A percentile compares a stretch with the other conserved stretches of the same genome.
These are phyloP conservation scores for Lasiodiplodia sp. DNA, from an alignment of 2,329 filamentous ascomycete species.

Conservation along the genomic window DNA sequence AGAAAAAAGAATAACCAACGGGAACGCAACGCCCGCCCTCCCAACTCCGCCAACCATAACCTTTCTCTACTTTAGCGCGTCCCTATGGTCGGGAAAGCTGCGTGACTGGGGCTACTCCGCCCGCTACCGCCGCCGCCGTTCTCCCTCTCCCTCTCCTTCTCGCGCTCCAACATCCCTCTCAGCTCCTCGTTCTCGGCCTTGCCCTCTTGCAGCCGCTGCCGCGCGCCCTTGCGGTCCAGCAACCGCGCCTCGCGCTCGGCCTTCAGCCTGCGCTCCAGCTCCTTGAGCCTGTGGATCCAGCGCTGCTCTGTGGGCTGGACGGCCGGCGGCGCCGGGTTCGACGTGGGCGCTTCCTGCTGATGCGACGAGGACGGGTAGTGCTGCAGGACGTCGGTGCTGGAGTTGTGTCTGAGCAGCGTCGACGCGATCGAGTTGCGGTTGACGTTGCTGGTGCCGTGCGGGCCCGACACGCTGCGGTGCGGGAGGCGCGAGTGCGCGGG, in stretches of 20 bases:
- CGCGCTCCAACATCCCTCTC: slow-evolving; percentile 68
- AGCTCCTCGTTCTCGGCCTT: slow-evolving; percentile 76
- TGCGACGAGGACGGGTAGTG: slow-evolving; percentile 54
- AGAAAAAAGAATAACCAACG: background rate
- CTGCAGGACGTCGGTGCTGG: slow-evolving; percentile 13
- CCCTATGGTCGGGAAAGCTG: slow-evolving; percentile 24
- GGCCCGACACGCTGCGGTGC: slow-evolving; percentile 34
- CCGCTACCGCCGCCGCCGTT: slow-evolving; percentile 15
- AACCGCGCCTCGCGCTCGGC: slow-evolving; percentile 86
- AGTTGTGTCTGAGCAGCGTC: slow-evolving; percentile 59
- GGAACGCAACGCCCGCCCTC: background rate
- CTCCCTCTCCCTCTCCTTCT: slow-evolving; percentile 45
- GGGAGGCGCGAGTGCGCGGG: slow-evolving; percentile 33
- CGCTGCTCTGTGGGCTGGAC: slow-evolving; percentile 68
- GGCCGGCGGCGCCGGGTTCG: slow-evolving; percentile 34
- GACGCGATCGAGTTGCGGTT: slow-evolving; percentile 57
- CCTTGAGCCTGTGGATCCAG: slow-evolving; percentile 85
- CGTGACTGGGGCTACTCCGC: slow-evolving; percentile 24
- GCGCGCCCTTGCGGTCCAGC: slow-evolving; percentile 82
- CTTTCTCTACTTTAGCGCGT: slow-evolving; percentile 2
- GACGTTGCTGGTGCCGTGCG: slow-evolving; percentile 26
- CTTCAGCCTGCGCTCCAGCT: slow-evolving; percentile 88
- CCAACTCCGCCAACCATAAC: background rate
- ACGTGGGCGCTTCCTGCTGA: slow-evolving; percentile 35
- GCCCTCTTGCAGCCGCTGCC: slow-evolving; percentile 80